phyloP scores from a whole-genome alignment of 352 stramenopile species.

The Phytophthora boehmeriae region DNA sequence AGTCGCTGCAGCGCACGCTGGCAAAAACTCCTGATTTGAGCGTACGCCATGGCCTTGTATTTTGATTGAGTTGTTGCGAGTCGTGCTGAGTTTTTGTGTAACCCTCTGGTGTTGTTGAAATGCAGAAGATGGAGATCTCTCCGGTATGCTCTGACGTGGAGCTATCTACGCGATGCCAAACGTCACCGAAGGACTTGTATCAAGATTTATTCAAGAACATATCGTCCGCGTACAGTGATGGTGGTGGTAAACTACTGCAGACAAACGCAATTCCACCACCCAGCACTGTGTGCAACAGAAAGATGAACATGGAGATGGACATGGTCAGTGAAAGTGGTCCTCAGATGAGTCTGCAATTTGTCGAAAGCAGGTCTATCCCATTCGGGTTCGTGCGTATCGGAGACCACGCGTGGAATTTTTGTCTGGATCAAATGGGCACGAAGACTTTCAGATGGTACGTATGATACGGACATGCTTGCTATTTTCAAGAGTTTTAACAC shows the following conservation, averaged over 20 bases:
- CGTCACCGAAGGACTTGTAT: constrained; percentile 39
- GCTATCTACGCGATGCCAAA: background rate
- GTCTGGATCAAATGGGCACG: constrained; percentile 23
- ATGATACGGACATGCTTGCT: background rate
- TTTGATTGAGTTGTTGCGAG: background rate
- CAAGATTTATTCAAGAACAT: constrained; percentile 45
- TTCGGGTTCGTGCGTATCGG: constrained; percentile 37
- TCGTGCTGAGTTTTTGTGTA: constrained; percentile 5
- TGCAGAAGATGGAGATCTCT: constrained; percentile 31
- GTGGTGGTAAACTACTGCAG: constrained; percentile 28
- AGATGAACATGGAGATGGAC: constrained; percentile 61
- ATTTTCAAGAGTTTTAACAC: too few species aligned
- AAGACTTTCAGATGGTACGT: constrained; percentile 47
- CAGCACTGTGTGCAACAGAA: constrained; percentile 28
- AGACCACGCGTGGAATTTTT: constrained; percentile 53
- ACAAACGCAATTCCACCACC: constrained; percentile 29
- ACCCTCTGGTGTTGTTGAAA: background rate
- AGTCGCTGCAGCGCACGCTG: constrained; percentile 37
- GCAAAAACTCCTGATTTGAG: constrained; percentile 37
- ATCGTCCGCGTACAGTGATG: constrained; percentile 31
- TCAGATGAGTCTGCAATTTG: constrained; percentile 53
- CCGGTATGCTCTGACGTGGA: background rate
- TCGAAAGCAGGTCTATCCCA: constrained; percentile 45
- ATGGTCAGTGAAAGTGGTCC: constrained; percentile 31
- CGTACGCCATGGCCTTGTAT: constrained; percentile 12